phyloP scores from a whole-genome alignment of 495 filamentous ascomycete species.

The Aspergillus taichungensis region DNA sequence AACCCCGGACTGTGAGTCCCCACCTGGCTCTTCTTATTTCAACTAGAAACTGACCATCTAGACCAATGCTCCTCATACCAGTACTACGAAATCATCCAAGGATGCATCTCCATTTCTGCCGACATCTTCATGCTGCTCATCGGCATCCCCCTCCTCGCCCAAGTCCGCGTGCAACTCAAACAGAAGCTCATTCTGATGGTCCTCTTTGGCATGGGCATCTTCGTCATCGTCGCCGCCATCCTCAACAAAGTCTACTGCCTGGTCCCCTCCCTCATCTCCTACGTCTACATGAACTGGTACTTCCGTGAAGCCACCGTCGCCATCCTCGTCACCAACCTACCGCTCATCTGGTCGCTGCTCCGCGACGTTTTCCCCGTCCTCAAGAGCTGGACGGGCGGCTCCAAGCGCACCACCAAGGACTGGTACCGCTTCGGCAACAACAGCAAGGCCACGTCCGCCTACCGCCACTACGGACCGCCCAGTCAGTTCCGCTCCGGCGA shows the following conservation, averaged over 20 bases:
- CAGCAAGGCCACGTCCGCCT: conserved; percentile 21
- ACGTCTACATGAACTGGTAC: conserved; percentile 63
- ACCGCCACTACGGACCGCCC: conserved; percentile 23
- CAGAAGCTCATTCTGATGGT: conserved; percentile 49
- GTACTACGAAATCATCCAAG: conserved; percentile 44
- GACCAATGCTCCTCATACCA: conserved; percentile 44
- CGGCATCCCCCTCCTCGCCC: conserved; percentile 52
- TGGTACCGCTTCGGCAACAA: conserved; percentile 31
- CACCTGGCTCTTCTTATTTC: background rate
- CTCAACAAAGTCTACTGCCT: conserved; percentile 64
- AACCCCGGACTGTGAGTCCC: conserved; percentile 18
- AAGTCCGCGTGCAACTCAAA: conserved; percentile 43
- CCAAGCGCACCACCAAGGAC: conserved; percentile 25
- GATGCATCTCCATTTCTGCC: conserved; percentile 54
- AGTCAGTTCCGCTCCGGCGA: conserved; percentile 28
- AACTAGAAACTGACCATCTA: conserved; percentile 7
- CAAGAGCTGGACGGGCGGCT: conserved; percentile 39
- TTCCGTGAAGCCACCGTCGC: conserved; percentile 60
- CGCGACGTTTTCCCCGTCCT: conserved; percentile 48
- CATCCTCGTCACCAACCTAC: conserved; percentile 56
- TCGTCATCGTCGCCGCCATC: conserved; percentile 57
- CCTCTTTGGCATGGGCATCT: conserved; percentile 51
- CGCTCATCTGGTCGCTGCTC: conserved; percentile 55
- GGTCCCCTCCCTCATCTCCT: conserved; percentile 36
- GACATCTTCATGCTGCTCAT: conserved; percentile 57